A percentile compares a stretch with the other conserved stretches of the same genome.
These are phyloP conservation scores for Triadica sebifera DNA, from an alignment of 345 rosid species.

Conservation along the genomic window DNA sequence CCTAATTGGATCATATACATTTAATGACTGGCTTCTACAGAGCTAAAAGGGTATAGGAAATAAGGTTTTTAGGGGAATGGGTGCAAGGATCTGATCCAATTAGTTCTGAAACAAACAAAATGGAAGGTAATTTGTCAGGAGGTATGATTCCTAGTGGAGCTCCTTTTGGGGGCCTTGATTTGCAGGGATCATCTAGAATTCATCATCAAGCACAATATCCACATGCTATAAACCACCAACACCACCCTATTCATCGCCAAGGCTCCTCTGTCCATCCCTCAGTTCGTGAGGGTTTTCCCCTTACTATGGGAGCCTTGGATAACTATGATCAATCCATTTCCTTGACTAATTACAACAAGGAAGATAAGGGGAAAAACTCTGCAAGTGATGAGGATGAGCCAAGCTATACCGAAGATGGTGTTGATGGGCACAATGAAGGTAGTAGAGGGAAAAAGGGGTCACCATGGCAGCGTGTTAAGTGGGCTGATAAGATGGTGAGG, in stretches of 20 bases:
- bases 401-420: conserved; percentile 69
- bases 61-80: conserved; percentile 22
- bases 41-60: background rate
- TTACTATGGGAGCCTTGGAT: conserved; percentile 61
- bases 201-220: conserved; percentile 50
- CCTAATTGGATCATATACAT: background rate
- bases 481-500: conserved; percentile 95
- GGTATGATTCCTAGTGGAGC: conserved; percentile 60
- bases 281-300: conserved; percentile 60
- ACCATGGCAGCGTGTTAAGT: conserved; percentile 92
- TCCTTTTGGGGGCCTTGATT: conserved; percentile 68
- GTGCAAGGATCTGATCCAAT: conserved; percentile 19
- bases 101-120: conserved; percentile 22
- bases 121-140: conserved; percentile 75
- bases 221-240: conserved; percentile 51
- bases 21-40: background rate
- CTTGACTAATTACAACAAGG: conserved; percentile 46
- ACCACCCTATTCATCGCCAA: conserved; percentile 47
- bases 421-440: conserved; percentile 49
- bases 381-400: conserved; percentile 90
- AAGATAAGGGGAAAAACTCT: conserved; percentile 57
- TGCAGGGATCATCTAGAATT: conserved; percentile 63
- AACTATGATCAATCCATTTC: conserved; percentile 52
- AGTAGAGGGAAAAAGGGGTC: conserved; percentile 59
- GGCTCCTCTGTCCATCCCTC: conserved; percentile 40